A percentile compares a stretch with the other conserved stretches of the same genome.
Conservation (phyloP, 108 stramenopile genomes). For the Fistulifera solaris region DNA sequence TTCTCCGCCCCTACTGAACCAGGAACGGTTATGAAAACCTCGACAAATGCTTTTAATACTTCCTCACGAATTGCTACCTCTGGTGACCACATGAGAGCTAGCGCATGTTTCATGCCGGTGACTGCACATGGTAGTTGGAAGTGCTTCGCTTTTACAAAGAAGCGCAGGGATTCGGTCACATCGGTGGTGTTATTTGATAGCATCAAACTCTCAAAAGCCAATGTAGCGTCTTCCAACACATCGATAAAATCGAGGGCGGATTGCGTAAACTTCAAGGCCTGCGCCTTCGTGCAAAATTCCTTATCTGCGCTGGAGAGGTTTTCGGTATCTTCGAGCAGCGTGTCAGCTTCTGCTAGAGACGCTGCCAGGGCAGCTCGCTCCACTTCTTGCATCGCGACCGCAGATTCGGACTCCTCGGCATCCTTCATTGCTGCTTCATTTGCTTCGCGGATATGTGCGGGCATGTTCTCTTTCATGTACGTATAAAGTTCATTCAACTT, state of each 20-base stretch:
- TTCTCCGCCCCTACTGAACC: slow-evolving; percentile 68
- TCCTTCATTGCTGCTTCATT: slow-evolving; percentile 41
- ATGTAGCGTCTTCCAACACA: slow-evolving; percentile 68
- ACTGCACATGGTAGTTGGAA: slow-evolving; percentile 89
- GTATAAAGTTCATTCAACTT: slow-evolving; percentile 63
- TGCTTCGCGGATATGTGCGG: slow-evolving; percentile 50
- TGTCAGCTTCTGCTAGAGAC: slow-evolving; percentile 51
- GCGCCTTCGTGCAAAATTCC: slow-evolving; percentile 48
- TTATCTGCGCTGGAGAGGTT: slow-evolving; percentile 35
- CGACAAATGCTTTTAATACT: slow-evolving; percentile 82
- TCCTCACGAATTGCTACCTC: slow-evolving; percentile 81
- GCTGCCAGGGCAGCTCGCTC: slow-evolving; percentile 61
- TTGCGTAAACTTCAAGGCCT: slow-evolving; percentile 68
- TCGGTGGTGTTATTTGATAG: slow-evolving; percentile 76
- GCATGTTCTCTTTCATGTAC: slow-evolving; percentile 58
- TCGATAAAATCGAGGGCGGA: slow-evolving; percentile 75
- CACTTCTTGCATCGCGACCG: slow-evolving; percentile 27
- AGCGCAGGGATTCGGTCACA: slow-evolving; percentile 84
- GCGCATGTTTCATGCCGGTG: slow-evolving; percentile 83
- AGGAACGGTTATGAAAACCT: slow-evolving; percentile 81
- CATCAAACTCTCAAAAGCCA: slow-evolving; percentile 64
- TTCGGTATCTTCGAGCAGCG: slow-evolving; percentile 14
- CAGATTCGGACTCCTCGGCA: slow-evolving; percentile 5
- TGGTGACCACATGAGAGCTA: slow-evolving; percentile 88
- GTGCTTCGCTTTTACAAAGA: slow-evolving; percentile 85